A percentile compares a stretch with the other conserved stretches of the same genome.
Evolutionary conservation across 495 filamentous ascomycete species (phyloP).

Genomic region (Symbiotaphrina buchneri): DNA sequence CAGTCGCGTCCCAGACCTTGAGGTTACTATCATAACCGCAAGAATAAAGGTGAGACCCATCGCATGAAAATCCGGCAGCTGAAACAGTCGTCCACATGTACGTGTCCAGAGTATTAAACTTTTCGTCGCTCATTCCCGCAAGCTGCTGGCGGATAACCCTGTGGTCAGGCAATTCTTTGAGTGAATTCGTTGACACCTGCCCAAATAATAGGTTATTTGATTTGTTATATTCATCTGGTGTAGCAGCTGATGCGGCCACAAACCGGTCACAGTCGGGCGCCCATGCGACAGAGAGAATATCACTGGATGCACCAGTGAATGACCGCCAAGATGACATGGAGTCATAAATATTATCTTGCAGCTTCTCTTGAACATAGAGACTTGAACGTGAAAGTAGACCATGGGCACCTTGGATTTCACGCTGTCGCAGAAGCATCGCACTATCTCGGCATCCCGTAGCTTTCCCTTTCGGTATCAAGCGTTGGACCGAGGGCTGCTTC

Average conservation of each 20-base stretch:
- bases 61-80: conserved; percentile 42
- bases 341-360: conserved; percentile 6
- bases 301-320: conserved; percentile 29
- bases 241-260: conserved; percentile 38
- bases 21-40: conserved; percentile 66
- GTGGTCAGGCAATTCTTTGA: conserved; percentile 52
- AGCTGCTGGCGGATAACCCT: conserved; percentile 25
- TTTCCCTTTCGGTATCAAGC: too few species aligned
- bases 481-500: too few species aligned
- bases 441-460: too few species aligned
- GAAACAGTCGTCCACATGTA: conserved; percentile 59
- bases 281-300: conserved; percentile 25
- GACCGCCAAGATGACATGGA: conserved; percentile 14
- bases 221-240: conserved; percentile 63
- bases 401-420: too few species aligned
- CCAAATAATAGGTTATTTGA: conserved; percentile 58
- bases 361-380: background rate
- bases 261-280: conserved; percentile 17
- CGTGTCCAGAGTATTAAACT: conserved; percentile 40
- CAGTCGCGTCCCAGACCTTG: conserved; percentile 45
- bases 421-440: too few species aligned
- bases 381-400: too few species aligned
- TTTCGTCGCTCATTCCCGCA: conserved; percentile 26
- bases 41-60: conserved; percentile 38
- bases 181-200: conserved; percentile 23